A percentile compares a stretch with the other conserved stretches of the same genome.
phyloP scores from a whole-genome alignment of 1,284 basidiomycete genomes.

The Ustilago curta region DNA sequence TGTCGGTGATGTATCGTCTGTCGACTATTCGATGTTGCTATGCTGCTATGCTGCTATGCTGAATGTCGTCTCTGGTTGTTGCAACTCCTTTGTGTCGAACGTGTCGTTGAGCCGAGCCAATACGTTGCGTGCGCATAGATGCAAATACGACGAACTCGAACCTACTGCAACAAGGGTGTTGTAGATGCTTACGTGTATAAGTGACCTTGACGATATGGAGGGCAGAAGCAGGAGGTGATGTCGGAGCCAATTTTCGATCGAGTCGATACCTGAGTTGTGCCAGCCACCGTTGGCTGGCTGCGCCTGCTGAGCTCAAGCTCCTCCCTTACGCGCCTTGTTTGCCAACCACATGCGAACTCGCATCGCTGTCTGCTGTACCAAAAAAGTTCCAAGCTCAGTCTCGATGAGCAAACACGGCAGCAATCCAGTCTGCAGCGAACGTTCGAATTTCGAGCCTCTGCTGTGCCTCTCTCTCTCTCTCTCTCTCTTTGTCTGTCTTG shows the following conservation, averaged over 20 bases:
- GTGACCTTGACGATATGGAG: constrained; percentile 57
- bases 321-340: no score
- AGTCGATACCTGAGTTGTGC: constrained; percentile 7
- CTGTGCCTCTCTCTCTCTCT: constrained; percentile 2
- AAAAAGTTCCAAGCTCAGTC: neutral
- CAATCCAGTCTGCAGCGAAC: neutral
- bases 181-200: constrained; percentile 49
- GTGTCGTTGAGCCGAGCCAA: constrained; percentile 16
- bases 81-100: neutral
- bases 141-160: neutral
- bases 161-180: constrained; percentile 18
- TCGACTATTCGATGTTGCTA: neutral
- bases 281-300: neutral
- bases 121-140: constrained; percentile 5
- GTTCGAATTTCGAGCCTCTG: neutral
- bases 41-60: no score
- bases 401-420: neutral
- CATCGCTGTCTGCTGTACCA: constrained; percentile 12
- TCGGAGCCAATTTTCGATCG: constrained; percentile 28
- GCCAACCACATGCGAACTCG: neutral
- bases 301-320: neutral
- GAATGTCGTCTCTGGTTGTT: neutral
- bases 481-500: no score
- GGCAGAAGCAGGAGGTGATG: constrained; percentile 32
- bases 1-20: neutral